These are phyloP conservation scores for Rhizopogon sp. DNA, from an alignment of 768 basidiomycete species.

Conservation along the genomic window DNA sequence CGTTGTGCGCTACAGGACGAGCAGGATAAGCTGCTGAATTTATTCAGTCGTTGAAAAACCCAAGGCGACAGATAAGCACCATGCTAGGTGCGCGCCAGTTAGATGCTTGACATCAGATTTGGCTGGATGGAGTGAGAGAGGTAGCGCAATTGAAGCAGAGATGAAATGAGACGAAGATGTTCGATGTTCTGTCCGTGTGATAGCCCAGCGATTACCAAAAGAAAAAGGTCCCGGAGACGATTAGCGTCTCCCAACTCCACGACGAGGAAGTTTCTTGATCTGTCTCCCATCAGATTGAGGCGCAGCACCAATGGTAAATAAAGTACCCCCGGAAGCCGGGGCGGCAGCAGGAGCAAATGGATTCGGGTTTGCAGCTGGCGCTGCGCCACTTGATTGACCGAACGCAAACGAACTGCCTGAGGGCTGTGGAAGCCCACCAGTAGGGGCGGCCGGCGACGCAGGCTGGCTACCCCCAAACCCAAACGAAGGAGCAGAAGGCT, in stretches of 20 bases:
- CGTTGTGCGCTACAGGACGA: constrained; percentile 4
- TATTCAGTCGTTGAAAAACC: not conserved
- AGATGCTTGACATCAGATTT: constrained; percentile 17
- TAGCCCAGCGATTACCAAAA: constrained; percentile 1
- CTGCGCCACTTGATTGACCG: constrained; percentile 29
- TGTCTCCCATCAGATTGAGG: constrained; percentile 33
- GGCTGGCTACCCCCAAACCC: constrained; percentile 54
- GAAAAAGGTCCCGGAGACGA: constrained; percentile 2
- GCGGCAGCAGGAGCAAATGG: constrained; percentile 39
- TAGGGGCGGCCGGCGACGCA: constrained; percentile 47
- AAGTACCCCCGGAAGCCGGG: constrained; percentile 24
- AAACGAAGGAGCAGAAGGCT: constrained; percentile 33
- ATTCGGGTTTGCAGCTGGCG: constrained; percentile 35
- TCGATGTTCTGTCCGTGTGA: not conserved
- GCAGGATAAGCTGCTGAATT: not conserved
- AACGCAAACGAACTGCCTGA: constrained; percentile 31
- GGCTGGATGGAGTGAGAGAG: constrained; percentile 4
- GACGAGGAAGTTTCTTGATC: constrained; percentile 54
- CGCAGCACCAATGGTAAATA: constrained; percentile 61
- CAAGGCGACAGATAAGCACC: constrained; percentile 3
- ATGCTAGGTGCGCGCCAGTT: constrained; percentile 6
- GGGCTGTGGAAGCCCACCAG: constrained; percentile 29
- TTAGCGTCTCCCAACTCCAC: constrained; percentile 22
- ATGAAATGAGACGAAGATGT: not conserved
- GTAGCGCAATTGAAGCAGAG: constrained; percentile 14